Base-by-base conservation (phyloP, 2,329 filamentous ascomycete genomes). In the Knoxdaviesia proteae region DNA sequence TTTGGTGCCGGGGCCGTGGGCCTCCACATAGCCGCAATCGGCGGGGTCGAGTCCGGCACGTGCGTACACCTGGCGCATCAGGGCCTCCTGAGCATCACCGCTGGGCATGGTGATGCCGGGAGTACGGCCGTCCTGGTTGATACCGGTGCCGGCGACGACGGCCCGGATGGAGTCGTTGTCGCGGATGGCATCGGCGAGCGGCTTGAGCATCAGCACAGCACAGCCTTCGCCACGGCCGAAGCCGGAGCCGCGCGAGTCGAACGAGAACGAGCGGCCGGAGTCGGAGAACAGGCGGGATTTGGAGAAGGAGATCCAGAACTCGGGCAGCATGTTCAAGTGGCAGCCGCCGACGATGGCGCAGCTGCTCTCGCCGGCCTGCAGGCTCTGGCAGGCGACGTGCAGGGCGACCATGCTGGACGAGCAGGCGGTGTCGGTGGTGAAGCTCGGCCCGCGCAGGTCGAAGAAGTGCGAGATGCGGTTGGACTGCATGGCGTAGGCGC, bases 151-250 rank as follows among this genome's bases (percentile, higher is more conserved):
- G 32, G 58, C 58, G 41, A 75, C 68, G 34, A 72, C 57, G 8
- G 65, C 65, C 35, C 63, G 58, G 45, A 72, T 67, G 2, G 62
- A 60, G 50, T 78, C 71, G 30, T 67, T 67, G 47, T 73, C 71
- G 37, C 52, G 55, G 30, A 74, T 51, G 2, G 74, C 74, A 45
- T 69, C 61, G 34, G 65, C 61, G 0, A 77, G 58, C 1, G 62
- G 64, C 56, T 78, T 78, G 8, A 79, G 52, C 7, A 77, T 52
- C 3, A 79, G 49, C 41, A 67, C 60, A 6, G 60, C 69, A 20
- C 67, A 63, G 4, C 72, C 74, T 48, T 79, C 74, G 6, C 71
- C 75, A 7, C 74, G 64, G 0, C 66, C 72, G 48, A 75, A 80
- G 0, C 76, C 77, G 36, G 32, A 49, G 49, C 52, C 39, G 44